Base-by-base conservation (phyloP, 2,329 filamentous ascomycete species). In the Apiospora phragmitis region DNA sequence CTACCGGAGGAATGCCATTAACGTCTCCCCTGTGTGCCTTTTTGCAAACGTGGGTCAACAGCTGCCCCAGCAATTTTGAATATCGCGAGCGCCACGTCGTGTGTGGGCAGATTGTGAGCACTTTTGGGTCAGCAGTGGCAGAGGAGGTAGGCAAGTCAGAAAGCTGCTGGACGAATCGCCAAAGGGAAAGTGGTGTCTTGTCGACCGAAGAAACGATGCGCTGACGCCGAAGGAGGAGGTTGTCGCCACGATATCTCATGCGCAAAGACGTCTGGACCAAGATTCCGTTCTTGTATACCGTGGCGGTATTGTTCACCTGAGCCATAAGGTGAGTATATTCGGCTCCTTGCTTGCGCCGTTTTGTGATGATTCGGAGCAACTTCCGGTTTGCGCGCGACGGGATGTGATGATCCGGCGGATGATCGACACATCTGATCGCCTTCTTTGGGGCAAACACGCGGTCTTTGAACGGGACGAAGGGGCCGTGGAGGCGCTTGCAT, bases 291-390 rank as follows among this genome's bases (percentile, higher is more conserved):
- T 74, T 70, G 62, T 74, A 76, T 1, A 32, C 65, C 12, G 76
- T 77, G 16, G 62, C 21, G 2, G 75, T 76, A 69, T 76, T 75
- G 49, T 77, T 77, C 1, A 77, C 74, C 59, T 77, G 75, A 59
- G 71, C 72, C 49, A 77, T 67, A 24, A 77, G 70, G 24, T 72
- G 49, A 18, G 70, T 69, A 65, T 77, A 76, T 18, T 73, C 71
- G 9, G 35, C 72, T 12, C 74, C 74, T 21, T 72, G 73, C 18
- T 70, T 71, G 14, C 74, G 73, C 21, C 70, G 72, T 65, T 77
- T 77, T 14, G 73, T 76, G 43, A 77, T 74, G 68, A 66, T 71
- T 29, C 76, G 75, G 24, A 77, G 69, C 32, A 76, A 47, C 69
- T 76, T 76, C 47, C 75, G 72, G 24, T 74, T 75, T 4, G 75